Conservation (phyloP, 1,284 basidiomycete species). For the Phlebopus sp. region DNA sequence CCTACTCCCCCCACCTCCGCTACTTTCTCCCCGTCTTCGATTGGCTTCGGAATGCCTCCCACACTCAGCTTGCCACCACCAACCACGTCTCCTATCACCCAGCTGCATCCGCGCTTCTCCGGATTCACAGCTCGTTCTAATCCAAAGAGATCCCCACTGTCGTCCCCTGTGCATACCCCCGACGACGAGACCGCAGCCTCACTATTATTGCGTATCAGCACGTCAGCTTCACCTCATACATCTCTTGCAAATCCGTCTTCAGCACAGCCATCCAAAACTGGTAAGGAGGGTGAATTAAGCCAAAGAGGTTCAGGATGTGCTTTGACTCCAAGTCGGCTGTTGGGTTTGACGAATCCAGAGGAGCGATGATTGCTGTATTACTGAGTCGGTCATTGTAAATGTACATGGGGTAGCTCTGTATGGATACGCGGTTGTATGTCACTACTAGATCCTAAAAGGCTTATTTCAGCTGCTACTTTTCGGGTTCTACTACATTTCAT, state of each 20-base stretch:
- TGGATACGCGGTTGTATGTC: not conserved
- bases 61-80: slow-evolving; percentile 40
- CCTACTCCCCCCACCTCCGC: slow-evolving; percentile 47
- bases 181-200: slow-evolving; percentile 72
- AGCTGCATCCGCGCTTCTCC: slow-evolving; percentile 27
- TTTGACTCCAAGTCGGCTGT: slow-evolving; percentile 32
- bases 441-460: not conserved
- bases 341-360: slow-evolving; percentile 22
- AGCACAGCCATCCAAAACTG: not conserved
- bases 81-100: slow-evolving; percentile 12
- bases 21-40: slow-evolving; percentile 29
- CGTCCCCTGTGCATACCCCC: slow-evolving; percentile 48
- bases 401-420: not conserved
- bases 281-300: not conserved
- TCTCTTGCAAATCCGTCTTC: not conserved
- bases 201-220: slow-evolving; percentile 60
- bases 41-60: slow-evolving; percentile 28
- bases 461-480: slow-evolving; percentile 12
- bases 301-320: slow-evolving; percentile 12
- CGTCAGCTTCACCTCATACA: slow-evolving; percentile 27
- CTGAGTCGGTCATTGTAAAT: not conserved
- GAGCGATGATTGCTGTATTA: slow-evolving; percentile 12
- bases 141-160: slow-evolving; percentile 26
- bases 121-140: slow-evolving; percentile 20
- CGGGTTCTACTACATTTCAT: not conserved